Percentiles rank a stretch among this genome's conserved stretches.
These are phyloP conservation scores for Posidonia australis DNA, from an alignment of 106 monocot genomes.

Conservation along the genomic window DNA sequence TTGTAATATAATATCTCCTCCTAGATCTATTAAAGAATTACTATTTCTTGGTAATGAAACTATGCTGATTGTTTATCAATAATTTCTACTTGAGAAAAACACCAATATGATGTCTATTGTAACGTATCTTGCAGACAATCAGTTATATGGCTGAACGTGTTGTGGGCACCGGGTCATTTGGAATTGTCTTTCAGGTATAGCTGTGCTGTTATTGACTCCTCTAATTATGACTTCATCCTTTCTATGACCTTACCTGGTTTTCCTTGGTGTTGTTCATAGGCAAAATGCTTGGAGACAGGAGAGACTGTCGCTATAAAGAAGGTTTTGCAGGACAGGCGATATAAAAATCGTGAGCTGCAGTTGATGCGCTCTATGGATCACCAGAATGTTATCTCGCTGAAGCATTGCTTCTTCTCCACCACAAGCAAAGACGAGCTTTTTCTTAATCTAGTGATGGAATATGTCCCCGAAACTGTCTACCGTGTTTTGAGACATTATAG, in stretches of 20 bases:
- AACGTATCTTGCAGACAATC: conserved; percentile 39
- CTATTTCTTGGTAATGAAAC: too few species aligned
- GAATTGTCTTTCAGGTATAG: conserved; percentile 85
- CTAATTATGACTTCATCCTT: not conserved
- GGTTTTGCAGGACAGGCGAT: conserved; percentile 64
- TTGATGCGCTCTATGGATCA: conserved; percentile 75
- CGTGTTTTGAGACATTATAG: conserved; percentile 59
- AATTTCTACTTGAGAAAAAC: too few species aligned
- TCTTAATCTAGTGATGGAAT: conserved; percentile 84
- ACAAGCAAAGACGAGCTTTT: conserved; percentile 72
- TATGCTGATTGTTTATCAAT: too few species aligned
- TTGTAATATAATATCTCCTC: too few species aligned
- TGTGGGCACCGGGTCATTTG: conserved; percentile 89
- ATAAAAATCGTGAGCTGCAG: conserved; percentile 82
- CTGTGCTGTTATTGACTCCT: not conserved
- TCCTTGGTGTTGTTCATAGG: conserved; percentile 27
- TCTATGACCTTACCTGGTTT: not conserved
- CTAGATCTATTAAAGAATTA: too few species aligned
- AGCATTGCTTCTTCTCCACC: conserved; percentile 86
- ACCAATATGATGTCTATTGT: not conserved
- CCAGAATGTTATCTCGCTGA: conserved; percentile 60
- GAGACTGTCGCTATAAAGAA: conserved; percentile 83
- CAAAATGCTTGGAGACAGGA: conserved; percentile 87
- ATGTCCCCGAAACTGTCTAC: conserved; percentile 66
- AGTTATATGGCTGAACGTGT: conserved; percentile 98